phyloP scores from a whole-genome alignment of 1,139 yeast genomes.

The Candida neerlandica region DNA sequence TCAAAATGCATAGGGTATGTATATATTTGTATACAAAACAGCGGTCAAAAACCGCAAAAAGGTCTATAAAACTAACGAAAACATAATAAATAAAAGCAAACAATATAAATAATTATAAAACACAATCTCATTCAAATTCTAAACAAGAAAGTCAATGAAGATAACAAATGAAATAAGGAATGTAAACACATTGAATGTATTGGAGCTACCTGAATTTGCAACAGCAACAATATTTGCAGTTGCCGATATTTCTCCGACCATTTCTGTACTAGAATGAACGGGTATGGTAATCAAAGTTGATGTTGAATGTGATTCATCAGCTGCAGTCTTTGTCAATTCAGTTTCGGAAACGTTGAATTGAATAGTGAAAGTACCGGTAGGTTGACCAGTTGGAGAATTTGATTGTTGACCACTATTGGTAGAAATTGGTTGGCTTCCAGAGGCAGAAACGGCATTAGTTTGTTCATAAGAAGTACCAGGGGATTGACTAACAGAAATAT shows the following conservation, averaged over 20 bases:
- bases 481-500: too few relatives aligned
- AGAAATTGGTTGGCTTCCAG: too few relatives aligned
- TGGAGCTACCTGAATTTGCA: neutral
- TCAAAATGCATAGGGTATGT: too few relatives aligned
- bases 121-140: neutral
- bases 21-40: too few relatives aligned
- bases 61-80: too few relatives aligned
- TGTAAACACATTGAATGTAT: neutral
- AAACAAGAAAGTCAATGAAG: neutral
- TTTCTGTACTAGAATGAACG: neutral
- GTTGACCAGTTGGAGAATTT: neutral
- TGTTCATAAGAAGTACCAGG: too few relatives aligned
- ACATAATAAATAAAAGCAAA: too few relatives aligned
- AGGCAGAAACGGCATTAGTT: too few relatives aligned
- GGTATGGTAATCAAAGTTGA: neutral
- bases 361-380: neutral
- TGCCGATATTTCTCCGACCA: constrained; percentile 2
- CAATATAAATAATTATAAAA: too few relatives aligned
- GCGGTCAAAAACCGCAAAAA: too few relatives aligned
- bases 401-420: neutral
- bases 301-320: neutral
- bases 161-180: neutral
- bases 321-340: neutral
- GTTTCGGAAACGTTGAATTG: neutral
- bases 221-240: constrained; percentile 1